Evolutionary conservation across 495 filamentous ascomycete species (phyloP).

Genomic region (Hyphodiscus hymeniophilus): DNA sequence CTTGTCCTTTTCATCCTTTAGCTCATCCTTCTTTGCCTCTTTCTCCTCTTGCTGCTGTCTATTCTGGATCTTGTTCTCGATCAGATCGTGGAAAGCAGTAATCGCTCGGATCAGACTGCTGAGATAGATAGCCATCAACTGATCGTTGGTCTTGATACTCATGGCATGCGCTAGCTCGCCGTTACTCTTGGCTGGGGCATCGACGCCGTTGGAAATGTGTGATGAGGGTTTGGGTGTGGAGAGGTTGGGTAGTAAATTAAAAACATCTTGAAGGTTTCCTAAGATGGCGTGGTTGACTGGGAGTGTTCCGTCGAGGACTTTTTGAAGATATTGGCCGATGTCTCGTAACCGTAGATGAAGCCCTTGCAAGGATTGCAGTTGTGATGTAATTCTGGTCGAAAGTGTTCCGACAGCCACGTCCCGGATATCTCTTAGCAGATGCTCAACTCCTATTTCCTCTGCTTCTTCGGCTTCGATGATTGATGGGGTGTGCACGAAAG

Average conservation of each 20-base stretch:
- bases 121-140: conserved; percentile 95
- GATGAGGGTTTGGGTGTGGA: conserved; percentile 63
- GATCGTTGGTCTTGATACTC: conserved; percentile 98
- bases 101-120: conserved; percentile 95
- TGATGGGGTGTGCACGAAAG: conserved; percentile 97
- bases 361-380: conserved; percentile 94
- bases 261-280: conserved; percentile 96
- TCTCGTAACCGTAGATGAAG: conserved; percentile 92
- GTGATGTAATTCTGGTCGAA: conserved; percentile 93
- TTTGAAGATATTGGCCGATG: conserved; percentile 91
- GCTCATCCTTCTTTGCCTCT: conserved; percentile 73
- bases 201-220: conserved; percentile 29
- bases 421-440: conserved; percentile 93
- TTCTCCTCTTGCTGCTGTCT: conserved; percentile 93
- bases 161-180: conserved; percentile 86
- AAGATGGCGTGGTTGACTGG: conserved; percentile 97
- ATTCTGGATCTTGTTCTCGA: conserved; percentile 99
- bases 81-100: conserved; percentile 97
- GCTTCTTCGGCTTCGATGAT: conserved; percentile 99
- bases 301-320: conserved; percentile 84
- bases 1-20: conserved; percentile 48
- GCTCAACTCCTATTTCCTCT: conserved; percentile 97
- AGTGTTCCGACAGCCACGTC: conserved; percentile 98
- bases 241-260: conserved; percentile 96
- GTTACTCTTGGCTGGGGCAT: conserved; percentile 46